Evolutionary conservation across 164 flowering plant species (phyloP).

Genomic region (Tetracentron sinense): DNA sequence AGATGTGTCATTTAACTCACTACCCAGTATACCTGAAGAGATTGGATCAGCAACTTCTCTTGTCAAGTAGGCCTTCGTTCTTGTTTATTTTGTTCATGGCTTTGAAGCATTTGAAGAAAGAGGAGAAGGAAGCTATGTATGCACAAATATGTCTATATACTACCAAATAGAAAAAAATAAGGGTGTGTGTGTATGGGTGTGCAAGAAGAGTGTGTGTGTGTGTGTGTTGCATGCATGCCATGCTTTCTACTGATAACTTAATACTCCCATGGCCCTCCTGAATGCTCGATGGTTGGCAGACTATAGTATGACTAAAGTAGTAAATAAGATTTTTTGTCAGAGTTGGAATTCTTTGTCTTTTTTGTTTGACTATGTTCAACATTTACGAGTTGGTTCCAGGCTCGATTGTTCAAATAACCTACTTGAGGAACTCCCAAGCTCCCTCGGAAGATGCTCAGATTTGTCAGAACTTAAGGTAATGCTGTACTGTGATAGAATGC

Average conservation of each 20-base stretch:
- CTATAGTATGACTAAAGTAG: neutral
- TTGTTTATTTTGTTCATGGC: slow-evolving; percentile 3
- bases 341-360: neutral
- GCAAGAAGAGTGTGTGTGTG: neutral
- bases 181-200: neutral
- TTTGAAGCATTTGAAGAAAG: neutral
- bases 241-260: neutral
- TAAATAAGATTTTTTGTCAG: no score
- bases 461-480: slow-evolving; percentile 85
- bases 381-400: slow-evolving; percentile 35
- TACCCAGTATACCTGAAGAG: slow-evolving; percentile 63
- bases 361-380: slow-evolving; percentile 5
- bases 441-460: slow-evolving; percentile 68
- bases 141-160: no score
- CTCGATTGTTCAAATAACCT: slow-evolving; percentile 85
- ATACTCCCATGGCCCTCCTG: neutral
- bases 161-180: no score
- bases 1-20: slow-evolving; percentile 71
- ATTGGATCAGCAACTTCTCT: slow-evolving; percentile 79
- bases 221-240: neutral
- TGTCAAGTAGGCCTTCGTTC: slow-evolving; percentile 57
- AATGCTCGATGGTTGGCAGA: neutral
- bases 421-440: slow-evolving; percentile 69
- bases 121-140: neutral
- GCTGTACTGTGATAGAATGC: neutral